Percentiles rank a stretch among this genome's conserved stretches.
These are phyloP conservation scores for Cornus controversa DNA, from an alignment of 148 eudicot genomes.

Conservation along the genomic window DNA sequence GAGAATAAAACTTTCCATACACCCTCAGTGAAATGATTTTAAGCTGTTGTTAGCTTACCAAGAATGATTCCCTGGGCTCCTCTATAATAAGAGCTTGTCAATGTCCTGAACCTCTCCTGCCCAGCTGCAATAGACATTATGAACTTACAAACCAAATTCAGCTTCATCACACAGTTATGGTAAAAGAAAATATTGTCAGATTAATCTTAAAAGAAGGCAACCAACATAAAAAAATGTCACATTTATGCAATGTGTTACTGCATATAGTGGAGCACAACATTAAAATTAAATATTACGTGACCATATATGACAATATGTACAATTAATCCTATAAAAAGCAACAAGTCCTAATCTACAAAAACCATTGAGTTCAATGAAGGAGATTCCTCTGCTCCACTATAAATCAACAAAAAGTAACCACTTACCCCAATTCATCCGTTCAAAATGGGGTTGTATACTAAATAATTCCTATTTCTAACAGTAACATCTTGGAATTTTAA, in stretches of 20 bases:
- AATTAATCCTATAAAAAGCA: too few relatives aligned
- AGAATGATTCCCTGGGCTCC: conserved; percentile 90
- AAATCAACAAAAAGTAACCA: conserved; percentile 4
- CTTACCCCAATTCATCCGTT: neutral
- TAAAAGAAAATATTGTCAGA: neutral
- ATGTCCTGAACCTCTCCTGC: conserved; percentile 88
- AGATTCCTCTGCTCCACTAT: neutral
- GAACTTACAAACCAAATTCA: neutral
- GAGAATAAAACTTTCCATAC: neutral
- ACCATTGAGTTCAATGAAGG: conserved; percentile 4
- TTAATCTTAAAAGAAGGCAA: neutral
- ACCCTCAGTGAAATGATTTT: neutral
- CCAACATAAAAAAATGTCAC: neutral
- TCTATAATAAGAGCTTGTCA: conserved; percentile 88
- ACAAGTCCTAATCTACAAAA: neutral
- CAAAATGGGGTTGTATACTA: neutral
- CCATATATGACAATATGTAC: neutral
- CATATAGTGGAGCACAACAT: neutral
- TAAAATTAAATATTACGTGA: neutral
- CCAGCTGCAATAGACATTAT: conserved; percentile 71
- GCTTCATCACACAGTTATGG: neutral
- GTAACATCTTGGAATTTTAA: neutral
- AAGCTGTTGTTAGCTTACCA: conserved; percentile 38
- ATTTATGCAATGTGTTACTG: neutral
- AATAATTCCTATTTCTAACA: neutral